phyloP scores from a whole-genome alignment of 108 stramenopile species.

The Fistulifera pelliculosa region DNA sequence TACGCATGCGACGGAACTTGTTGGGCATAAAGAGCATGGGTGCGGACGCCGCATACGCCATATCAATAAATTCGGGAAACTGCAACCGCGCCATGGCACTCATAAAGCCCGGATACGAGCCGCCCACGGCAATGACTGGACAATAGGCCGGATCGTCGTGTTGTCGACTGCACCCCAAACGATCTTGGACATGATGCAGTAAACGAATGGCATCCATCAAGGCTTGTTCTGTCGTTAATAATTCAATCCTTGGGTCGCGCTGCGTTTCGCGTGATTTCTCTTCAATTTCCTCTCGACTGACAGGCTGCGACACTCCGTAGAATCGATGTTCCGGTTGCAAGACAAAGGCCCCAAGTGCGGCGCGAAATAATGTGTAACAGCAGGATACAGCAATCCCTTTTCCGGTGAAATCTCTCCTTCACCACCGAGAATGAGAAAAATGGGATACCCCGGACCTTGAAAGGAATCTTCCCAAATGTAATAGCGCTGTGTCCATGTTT shows the following conservation, averaged over 20 bases:
- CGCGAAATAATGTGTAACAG: conserved; percentile 49
- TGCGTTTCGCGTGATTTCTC: too few species aligned
- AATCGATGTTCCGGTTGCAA: conserved; percentile 77
- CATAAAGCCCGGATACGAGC: conserved; percentile 69
- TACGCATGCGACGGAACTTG: conserved; percentile 20
- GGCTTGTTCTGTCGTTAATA: conserved; percentile 42
- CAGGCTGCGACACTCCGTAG: conserved; percentile 64
- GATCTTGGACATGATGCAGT: conserved; percentile 11
- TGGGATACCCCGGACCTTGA: conserved; percentile 63
- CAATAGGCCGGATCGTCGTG: conserved; percentile 38
- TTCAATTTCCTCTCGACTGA: background rate
- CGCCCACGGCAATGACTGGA: conserved; percentile 71
- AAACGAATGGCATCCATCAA: conserved; percentile 19
- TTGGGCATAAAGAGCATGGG: conserved; percentile 42
- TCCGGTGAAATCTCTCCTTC: conserved; percentile 50
- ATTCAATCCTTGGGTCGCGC: background rate
- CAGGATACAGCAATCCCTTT: conserved; percentile 63
- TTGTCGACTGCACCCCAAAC: conserved; percentile 34
- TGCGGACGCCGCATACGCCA: conserved; percentile 55
- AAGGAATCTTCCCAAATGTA: conserved; percentile 49
- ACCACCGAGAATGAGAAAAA: conserved; percentile 74
- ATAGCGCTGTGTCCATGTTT: conserved; percentile 57
- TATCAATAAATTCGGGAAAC: conserved; percentile 58
- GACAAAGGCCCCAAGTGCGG: conserved; percentile 59
- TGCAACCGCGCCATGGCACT: conserved; percentile 52